Evolutionary conservation across 2,329 filamentous ascomycete species (phyloP).

Genomic region (Clarireedia monteithiana): DNA sequence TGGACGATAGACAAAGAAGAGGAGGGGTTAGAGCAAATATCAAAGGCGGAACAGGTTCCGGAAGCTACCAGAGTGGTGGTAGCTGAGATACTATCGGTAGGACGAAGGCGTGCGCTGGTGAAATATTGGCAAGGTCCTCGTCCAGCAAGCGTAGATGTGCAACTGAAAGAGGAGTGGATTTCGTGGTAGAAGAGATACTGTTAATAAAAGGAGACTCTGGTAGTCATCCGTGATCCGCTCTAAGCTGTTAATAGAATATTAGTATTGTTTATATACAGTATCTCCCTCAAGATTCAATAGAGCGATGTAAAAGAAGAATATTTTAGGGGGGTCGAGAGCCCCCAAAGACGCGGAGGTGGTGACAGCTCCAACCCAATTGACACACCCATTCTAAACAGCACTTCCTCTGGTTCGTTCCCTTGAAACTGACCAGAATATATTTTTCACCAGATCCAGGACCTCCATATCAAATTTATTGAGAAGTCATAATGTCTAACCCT

Average conservation of each 20-base stretch:
- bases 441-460: background rate
- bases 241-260: background rate
- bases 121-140: background rate
- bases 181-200: background rate
- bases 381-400: too few species aligned
- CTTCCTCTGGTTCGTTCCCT: too few species aligned
- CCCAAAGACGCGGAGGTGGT: too few species aligned
- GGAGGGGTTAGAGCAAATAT: background rate
- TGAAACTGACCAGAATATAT: too few species aligned
- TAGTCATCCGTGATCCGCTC: background rate
- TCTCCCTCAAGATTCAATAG: background rate
- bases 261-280: background rate
- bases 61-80: background rate
- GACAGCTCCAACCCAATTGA: too few species aligned
- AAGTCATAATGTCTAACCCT: background rate
- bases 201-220: background rate
- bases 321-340: background rate
- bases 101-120: background rate
- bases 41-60: background rate
- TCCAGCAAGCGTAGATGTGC: background rate
- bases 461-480: background rate
- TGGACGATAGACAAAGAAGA: conserved; percentile 10
- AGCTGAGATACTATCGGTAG: background rate
- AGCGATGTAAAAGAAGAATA: background rate
- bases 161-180: background rate